Evolutionary conservation across 352 stramenopile species (phyloP).

Genomic region (Pythium coloratum): DNA sequence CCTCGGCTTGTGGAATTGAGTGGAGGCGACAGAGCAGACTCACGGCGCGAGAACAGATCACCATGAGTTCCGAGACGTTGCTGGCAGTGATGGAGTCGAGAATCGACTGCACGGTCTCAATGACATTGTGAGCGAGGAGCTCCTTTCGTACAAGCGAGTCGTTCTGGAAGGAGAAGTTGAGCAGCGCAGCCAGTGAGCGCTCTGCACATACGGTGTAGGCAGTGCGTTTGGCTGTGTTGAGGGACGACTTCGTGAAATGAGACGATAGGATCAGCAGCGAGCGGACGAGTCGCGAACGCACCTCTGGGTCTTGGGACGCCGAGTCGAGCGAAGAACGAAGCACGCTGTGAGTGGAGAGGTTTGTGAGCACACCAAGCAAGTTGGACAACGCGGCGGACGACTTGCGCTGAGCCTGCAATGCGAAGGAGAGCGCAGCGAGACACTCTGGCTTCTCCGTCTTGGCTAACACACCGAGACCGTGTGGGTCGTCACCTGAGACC

Average conservation of each 20-base stretch:
- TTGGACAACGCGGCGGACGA: slow-evolving; percentile 27
- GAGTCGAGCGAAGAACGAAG: slow-evolving; percentile 26
- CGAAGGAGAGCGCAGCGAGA: slow-evolving; percentile 16
- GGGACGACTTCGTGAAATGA: slow-evolving; percentile 18
- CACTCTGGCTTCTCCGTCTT: slow-evolving; percentile 4
- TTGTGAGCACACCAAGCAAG: slow-evolving; percentile 55
- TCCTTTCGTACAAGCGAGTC: slow-evolving; percentile 36
- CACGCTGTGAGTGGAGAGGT: slow-evolving; percentile 45
- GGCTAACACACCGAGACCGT: slow-evolving; percentile 31
- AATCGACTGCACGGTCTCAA: slow-evolving; percentile 27
- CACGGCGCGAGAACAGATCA: slow-evolving; percentile 41
- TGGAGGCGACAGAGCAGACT: slow-evolving; percentile 72
- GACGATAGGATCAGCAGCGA: slow-evolving; percentile 22
- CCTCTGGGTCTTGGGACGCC: not conserved
- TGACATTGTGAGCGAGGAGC: slow-evolving; percentile 29
- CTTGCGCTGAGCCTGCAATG: slow-evolving; percentile 11
- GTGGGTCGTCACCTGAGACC: slow-evolving; percentile 39
- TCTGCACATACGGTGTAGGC: slow-evolving; percentile 28
- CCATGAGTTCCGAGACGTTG: slow-evolving; percentile 24
- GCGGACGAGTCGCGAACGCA: slow-evolving; percentile 22
- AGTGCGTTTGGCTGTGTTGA: not conserved
- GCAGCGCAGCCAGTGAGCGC: slow-evolving; percentile 50
- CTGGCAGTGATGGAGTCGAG: slow-evolving; percentile 19
- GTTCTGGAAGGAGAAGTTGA: slow-evolving; percentile 64
- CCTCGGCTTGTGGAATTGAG: slow-evolving; percentile 15